A percentile compares a stretch with the other conserved stretches of the same genome.
phyloP scores from a whole-genome alignment of 257 asterid genomes.

The Anisodus acutangulus region DNA sequence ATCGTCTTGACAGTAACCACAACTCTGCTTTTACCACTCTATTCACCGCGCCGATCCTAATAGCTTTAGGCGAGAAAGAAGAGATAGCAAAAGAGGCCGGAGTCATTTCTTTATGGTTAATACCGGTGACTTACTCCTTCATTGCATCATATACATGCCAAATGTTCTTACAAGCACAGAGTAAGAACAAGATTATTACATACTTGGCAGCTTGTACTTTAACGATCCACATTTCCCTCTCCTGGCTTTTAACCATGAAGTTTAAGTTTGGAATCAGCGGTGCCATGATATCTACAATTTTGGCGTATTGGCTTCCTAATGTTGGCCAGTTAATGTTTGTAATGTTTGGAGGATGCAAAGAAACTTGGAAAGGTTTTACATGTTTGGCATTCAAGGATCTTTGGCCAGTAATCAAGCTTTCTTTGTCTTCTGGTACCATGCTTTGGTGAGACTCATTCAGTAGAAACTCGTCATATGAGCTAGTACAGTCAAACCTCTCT shows the following conservation, averaged over 20 bases:
- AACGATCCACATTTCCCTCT: slow-evolving; percentile 55
- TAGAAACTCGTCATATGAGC: neutral
- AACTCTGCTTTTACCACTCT: slow-evolving; percentile 54
- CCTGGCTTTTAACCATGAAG: slow-evolving; percentile 67
- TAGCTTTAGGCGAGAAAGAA: slow-evolving; percentile 69
- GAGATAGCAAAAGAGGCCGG: slow-evolving; percentile 56
- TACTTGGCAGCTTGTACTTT: slow-evolving; percentile 60
- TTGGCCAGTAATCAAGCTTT: slow-evolving; percentile 69
- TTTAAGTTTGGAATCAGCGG: slow-evolving; percentile 59
- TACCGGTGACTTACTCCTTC: slow-evolving; percentile 61
- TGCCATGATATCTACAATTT: slow-evolving; percentile 60
- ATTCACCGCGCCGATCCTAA: slow-evolving; percentile 61
- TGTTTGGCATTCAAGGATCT: slow-evolving; percentile 66
- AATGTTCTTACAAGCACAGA: slow-evolving; percentile 78
- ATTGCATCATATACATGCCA: slow-evolving; percentile 68
- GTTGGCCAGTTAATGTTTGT: slow-evolving; percentile 59
- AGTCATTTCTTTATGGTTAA: slow-evolving; percentile 54
- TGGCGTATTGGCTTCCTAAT: slow-evolving; percentile 75
- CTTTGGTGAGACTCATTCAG: slow-evolving; percentile 50
- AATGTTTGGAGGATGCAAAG: slow-evolving; percentile 62
- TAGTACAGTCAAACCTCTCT: too few species aligned
- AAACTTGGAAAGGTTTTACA: slow-evolving; percentile 77
- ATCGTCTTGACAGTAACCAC: slow-evolving; percentile 46
- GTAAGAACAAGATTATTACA: slow-evolving; percentile 73
- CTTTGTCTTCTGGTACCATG: slow-evolving; percentile 80